phyloP scores from a whole-genome alignment of 805 yeast genomes.

The Metschnikowia anglica region DNA sequence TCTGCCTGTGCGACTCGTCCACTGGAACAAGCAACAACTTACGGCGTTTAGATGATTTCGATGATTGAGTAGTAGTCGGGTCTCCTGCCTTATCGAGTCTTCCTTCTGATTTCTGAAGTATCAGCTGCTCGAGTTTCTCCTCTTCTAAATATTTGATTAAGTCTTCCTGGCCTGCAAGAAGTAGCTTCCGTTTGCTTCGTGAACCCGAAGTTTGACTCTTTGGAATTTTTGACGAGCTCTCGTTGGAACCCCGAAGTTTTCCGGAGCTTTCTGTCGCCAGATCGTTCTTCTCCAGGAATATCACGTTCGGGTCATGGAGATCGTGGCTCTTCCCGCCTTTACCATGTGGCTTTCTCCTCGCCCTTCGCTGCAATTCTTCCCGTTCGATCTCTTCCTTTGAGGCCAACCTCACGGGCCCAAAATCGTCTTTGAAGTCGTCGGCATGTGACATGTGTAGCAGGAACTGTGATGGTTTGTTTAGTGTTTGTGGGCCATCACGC shows the following conservation, averaged over 20 bases:
- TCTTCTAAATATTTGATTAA: slow-evolving; percentile 5
- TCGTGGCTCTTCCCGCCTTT: neutral
- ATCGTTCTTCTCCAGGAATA: neutral
- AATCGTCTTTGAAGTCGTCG: slow-evolving; percentile 20
- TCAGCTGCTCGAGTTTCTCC: slow-evolving; percentile 3
- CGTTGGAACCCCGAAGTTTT: neutral
- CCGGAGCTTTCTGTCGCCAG: neutral
- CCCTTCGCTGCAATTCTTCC: slow-evolving; percentile 3
- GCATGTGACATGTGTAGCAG: slow-evolving; percentile 13
- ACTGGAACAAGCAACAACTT: slow-evolving; percentile 13
- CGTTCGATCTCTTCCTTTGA: slow-evolving; percentile 6
- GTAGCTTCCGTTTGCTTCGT: neutral
- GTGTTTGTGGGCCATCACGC: too few species aligned
- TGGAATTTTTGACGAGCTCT: neutral
- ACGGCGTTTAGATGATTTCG: neutral
- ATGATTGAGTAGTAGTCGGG: neutral
- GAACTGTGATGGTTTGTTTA: neutral
- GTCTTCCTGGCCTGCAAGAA: slow-evolving; percentile 12
- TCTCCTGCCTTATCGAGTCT: neutral
- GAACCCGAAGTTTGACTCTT: neutral
- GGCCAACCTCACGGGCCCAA: slow-evolving; percentile 10
- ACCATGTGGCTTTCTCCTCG: slow-evolving; percentile 1
- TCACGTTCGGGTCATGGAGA: neutral
- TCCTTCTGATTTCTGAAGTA: too few species aligned
- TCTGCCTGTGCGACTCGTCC: slow-evolving; percentile 11